phyloP scores from a whole-genome alignment of 2,329 filamentous ascomycete species.

The Ophiostoma novo-ulmi region DNA sequence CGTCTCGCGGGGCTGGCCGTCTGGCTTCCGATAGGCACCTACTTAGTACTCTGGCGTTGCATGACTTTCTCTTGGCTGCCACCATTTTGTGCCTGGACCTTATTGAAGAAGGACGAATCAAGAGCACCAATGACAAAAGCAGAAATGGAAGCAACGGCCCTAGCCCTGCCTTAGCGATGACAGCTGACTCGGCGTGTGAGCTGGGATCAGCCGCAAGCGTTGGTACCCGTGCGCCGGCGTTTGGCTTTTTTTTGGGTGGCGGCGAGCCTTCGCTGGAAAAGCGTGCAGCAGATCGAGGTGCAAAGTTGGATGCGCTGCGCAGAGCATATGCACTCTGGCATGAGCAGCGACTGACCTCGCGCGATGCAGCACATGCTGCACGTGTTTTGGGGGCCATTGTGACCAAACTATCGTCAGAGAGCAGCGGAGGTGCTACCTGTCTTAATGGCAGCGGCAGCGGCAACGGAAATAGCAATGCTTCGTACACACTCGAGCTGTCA shows the following conservation, averaged over 20 bases:
- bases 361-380: constrained; percentile 44
- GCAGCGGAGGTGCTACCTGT: not conserved
- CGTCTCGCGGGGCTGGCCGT: constrained; percentile 40
- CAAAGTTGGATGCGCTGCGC: constrained; percentile 40
- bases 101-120: constrained; percentile 32
- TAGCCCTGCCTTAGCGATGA: not conserved
- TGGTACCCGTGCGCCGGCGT: not conserved
- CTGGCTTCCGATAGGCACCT: constrained; percentile 52
- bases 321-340: constrained; percentile 44
- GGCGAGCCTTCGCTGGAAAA: constrained; percentile 18
- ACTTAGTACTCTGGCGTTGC: constrained; percentile 50
- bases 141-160: not conserved
- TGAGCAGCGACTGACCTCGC: constrained; percentile 37
- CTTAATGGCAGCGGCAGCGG: not conserved
- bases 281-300: constrained; percentile 20
- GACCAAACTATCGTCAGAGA: constrained; percentile 34
- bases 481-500: not conserved
- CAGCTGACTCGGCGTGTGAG: not conserved
- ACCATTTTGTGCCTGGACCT: constrained; percentile 55
- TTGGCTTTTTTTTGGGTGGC: constrained; percentile 1
- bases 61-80: constrained; percentile 57
- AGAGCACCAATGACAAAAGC: not conserved
- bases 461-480: not conserved
- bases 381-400: constrained; percentile 45
- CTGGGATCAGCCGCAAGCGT: not conserved